Percentiles rank a stretch among this genome's conserved stretches.
These are phyloP conservation scores for Durio zibethinus DNA, from an alignment of 345 rosid species.

Conservation along the genomic window DNA sequence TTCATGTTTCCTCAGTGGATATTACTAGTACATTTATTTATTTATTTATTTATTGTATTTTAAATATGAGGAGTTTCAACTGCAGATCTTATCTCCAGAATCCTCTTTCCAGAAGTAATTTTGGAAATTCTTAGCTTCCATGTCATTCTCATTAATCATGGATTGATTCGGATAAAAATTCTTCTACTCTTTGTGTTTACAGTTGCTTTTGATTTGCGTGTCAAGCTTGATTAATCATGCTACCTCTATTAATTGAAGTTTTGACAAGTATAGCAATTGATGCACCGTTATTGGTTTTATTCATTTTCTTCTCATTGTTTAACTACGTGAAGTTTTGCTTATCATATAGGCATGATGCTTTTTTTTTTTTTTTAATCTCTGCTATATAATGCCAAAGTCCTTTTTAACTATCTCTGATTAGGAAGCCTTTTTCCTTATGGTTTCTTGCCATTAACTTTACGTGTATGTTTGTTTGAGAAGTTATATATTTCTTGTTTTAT, in stretches of 20 bases:
- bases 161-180: not conserved
- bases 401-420: not conserved
- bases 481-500: not conserved
- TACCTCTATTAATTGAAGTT: not conserved
- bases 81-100: not conserved
- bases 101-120: not conserved
- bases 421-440: not conserved
- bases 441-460: not conserved
- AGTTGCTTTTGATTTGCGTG: not conserved
- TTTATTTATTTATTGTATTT: not conserved
- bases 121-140: not conserved
- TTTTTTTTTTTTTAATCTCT: not conserved
- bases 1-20: not conserved
- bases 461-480: not conserved
- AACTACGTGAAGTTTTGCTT: not conserved
- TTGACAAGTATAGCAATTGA: not conserved
- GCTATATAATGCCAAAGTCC: not conserved
- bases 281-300: not conserved
- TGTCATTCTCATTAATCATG: not conserved
- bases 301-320: not conserved
- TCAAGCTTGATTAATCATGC: slow-evolving; percentile 3
- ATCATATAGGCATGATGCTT: not conserved
- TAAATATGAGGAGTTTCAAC: not conserved
- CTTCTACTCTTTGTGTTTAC: not conserved
- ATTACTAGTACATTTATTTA: not conserved